Base-by-base conservation (phyloP, 2,329 filamentous ascomycete species). In the Talaromyces sp. region DNA sequence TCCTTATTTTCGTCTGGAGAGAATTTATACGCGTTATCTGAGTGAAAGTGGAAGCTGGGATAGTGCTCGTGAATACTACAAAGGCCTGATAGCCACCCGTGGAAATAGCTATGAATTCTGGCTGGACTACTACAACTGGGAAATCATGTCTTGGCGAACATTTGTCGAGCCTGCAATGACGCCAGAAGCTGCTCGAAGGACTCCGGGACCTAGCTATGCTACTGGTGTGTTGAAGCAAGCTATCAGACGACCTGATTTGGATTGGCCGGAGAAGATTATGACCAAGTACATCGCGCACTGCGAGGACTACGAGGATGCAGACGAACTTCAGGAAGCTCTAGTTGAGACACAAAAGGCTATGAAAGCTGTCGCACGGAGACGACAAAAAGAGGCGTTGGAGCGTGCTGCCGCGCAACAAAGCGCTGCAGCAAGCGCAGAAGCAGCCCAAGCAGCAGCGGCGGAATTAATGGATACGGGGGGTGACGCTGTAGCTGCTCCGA, bases 101-200 rank as follows among this genome's bases (percentile, higher is more conserved):
- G 88, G 88, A 34, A 87, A 92, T 70, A 93, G 88, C 70, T 93
- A 93, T 73, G 92, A 97, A 71, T 98, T 98, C 76, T 99, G 95
- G 95, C 84, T 93, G 64, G 88, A 89, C 51, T 97, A 92, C 77
- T 97, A 97, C 78, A 84, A 89, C 62, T 98, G 93, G 90, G 95
- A 98, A 78, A 89, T 98, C 84, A 84, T 90, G 65, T 80, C 84
- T n/a, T 89, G 86, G 85, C 82, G 83, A 65, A 85, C 83, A 67
- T 83, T 87, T 66, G 82, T 83, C 2, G 81, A 85, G 58, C 79
- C 80, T 10, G 84, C 84, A 61, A 77, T 79, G 34, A 83, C 83
- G 17, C 80, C 82, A 72, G 81, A 84, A 63, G 85, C 83, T 64
- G 78, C 80, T 40, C 80, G 84, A 66, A 86, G 85, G 7, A 81